Evolutionary conservation across 768 basidiomycete genomes (phyloP), one percentile per base, ranked within the genome.

Genomic region (Crassisporium funariophilum): DNA sequence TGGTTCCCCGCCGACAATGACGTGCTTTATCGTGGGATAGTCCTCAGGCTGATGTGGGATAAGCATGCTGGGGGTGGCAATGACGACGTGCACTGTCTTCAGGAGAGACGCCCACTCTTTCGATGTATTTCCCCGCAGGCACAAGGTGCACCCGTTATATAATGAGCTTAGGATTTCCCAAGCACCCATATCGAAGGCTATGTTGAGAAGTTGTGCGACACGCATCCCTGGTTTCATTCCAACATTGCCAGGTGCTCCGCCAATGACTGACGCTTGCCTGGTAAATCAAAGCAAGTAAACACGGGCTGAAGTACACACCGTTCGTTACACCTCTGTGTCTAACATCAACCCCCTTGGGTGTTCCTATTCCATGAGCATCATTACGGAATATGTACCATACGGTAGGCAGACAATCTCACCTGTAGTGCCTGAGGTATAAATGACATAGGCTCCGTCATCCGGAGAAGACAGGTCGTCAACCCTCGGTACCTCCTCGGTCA

Each of bases 111-210:
- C 60, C 80, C 80, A 82, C 44, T 80, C 75, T 23, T 69, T 71
- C 4, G 69, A 72, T 3, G 70, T 68, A 49, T 77, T 76, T 5
- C 80, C 80, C 8, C 80, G 72, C 9, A 82, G 62, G 56, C 75
- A 77, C 6, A 82, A 69, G 0, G 79, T 80, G 37, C 72, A 70
- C 0, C 79, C 80, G 46, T 81, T 80, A 55, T 63, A 70, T 42
- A 82, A 59, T 8, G 73, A 68, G 4, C 77, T 77, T 13, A 82
- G 66, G 21, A 77, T 75, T 56, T 82, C 78, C 79, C 77, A 71
- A 5, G 70, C 65, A 41, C 62, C 61, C 66, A 73, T 72, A 47
- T 47, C 77, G 54, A 78, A 79, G 9, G 76, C 69, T 34, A 79
- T 68, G 52, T 78, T 77, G 53, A 78, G 65, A 6, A 78, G 60